Conservation (phyloP, 495 filamentous ascomycete genomes). For the Bryoglossum gracile region DNA sequence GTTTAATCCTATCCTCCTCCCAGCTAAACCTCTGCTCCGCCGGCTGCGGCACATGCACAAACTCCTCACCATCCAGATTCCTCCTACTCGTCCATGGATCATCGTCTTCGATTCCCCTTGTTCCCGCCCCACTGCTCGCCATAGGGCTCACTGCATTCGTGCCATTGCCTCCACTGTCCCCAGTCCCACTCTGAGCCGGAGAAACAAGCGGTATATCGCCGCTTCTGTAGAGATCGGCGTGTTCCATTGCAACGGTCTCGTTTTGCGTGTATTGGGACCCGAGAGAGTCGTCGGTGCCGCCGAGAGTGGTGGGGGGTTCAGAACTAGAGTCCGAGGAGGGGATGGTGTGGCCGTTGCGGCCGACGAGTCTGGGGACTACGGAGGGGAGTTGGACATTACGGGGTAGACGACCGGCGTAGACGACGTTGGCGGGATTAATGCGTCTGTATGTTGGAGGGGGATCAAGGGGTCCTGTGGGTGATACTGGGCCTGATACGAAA, state of each 20-base stretch:
- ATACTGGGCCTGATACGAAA: constrained; percentile 4
- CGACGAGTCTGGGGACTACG: constrained; percentile 32
- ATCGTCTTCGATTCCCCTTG: background rate
- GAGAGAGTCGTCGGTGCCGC: constrained; percentile 29
- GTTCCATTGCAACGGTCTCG: constrained; percentile 22
- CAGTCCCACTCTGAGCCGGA: background rate
- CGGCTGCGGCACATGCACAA: constrained; percentile 44
- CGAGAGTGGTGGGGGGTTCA: constrained; percentile 24
- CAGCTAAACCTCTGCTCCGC: constrained; percentile 45
- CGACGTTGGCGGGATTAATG: constrained; percentile 41
- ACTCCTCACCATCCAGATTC: constrained; percentile 28
- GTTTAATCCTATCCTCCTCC: constrained; percentile 39
- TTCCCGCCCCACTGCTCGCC: background rate
- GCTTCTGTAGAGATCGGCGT: background rate
- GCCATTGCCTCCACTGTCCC: constrained; percentile 1
- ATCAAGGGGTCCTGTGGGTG: constrained; percentile 25
- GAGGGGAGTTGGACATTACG: constrained; percentile 39
- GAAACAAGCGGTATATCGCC: constrained; percentile 1
- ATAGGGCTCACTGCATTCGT: background rate
- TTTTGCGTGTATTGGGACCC: constrained; percentile 46
- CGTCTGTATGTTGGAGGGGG: constrained; percentile 33
- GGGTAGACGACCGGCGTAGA: constrained; percentile 45
- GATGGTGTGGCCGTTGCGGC: constrained; percentile 26
- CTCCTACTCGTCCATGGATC: constrained; percentile 10
- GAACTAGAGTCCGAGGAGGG: constrained; percentile 18